Evolutionary conservation across 306 rosid genomes (phyloP), one percentile per base, ranked within the genome.

Genomic region (Rosa chinensis): DNA sequence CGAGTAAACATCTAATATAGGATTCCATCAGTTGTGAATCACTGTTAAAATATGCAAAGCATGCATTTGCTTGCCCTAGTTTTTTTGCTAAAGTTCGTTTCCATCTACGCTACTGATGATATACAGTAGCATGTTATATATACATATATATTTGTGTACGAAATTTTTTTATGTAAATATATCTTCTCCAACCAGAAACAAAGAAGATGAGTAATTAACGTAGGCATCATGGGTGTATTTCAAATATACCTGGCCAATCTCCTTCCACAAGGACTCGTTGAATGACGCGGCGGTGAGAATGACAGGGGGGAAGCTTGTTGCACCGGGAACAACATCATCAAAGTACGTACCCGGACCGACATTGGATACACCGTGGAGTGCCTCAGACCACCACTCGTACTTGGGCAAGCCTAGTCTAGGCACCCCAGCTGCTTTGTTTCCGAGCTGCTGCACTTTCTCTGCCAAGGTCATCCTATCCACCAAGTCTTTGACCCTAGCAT

Each of bases 301-400:
- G 6, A 69, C 76, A 18, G 81, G 17, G 20, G 81, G 81, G 1
- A 78, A 78, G 53, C 76, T 69, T 10, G 81, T 78, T 52, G 81
- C 76, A 43, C 75, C 69, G 7, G 81, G 76, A 56, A 78, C 7
- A 2, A 78, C 25, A 1, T 69, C 76, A 10, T 78, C 81, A 13
- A 78, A 78, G 13, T 16, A 78, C 16, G 75, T 69, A 2, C 81
- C 81, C 6, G 47, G 81, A 53, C 81, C 75, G 13, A 77, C 75
- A 20, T 77, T 67, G 5, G 81, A 77, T 12, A 77, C 67, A 52
- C 81, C 81, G 25, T 77, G 81, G 44, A 77, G 81, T 12, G 81
- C 81, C 50, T 77, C 81, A 2, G 81, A 77, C 81, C 81, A 77
- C 81, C 81, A 77, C 67, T 77, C 81, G 37, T 77, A 77, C 43